Evolutionary conservation across 2,329 filamentous ascomycete species (phyloP).

Genomic region (Nannizzia gypsea): DNA sequence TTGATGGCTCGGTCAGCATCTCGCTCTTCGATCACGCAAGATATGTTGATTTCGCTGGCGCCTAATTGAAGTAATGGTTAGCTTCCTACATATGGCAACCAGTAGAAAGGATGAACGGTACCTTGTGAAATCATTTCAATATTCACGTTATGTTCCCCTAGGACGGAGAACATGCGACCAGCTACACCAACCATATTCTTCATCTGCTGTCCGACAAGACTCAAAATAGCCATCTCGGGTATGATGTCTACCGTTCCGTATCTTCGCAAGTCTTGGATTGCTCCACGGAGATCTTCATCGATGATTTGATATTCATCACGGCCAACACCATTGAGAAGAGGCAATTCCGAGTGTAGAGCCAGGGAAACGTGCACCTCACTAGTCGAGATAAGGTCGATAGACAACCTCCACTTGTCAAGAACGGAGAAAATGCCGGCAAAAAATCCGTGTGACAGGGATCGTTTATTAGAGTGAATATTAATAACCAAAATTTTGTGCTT

Average conservation of each 20-base stretch:
- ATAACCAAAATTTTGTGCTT: constrained; percentile 95
- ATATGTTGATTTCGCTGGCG: constrained; percentile 98
- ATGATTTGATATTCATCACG: constrained; percentile 43
- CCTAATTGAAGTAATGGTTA: constrained; percentile 40
- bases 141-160: constrained; percentile 89
- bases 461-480: constrained; percentile 96
- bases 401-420: constrained; percentile 72
- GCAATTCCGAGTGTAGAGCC: constrained; percentile 72
- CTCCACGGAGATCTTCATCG: constrained; percentile 51
- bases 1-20: constrained; percentile 91
- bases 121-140: constrained; percentile 99
- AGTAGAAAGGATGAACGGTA: constrained; percentile 32
- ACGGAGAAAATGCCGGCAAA: constrained; percentile 89
- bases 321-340: constrained; percentile 39
- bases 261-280: constrained; percentile 59
- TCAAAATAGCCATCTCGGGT: constrained; percentile 87
- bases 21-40: constrained; percentile 84
- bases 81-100: background rate
- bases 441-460: constrained; percentile 90
- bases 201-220: constrained; percentile 87
- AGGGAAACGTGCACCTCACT: constrained; percentile 96
- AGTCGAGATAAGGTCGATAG: constrained; percentile 91
- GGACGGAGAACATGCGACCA: constrained; percentile 85
- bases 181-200: constrained; percentile 95
- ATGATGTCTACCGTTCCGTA: constrained; percentile 87